A percentile compares a stretch with the other conserved stretches of the same genome.
Conservation (phyloP, 805 yeast species). For the Komagataella ulmi region DNA sequence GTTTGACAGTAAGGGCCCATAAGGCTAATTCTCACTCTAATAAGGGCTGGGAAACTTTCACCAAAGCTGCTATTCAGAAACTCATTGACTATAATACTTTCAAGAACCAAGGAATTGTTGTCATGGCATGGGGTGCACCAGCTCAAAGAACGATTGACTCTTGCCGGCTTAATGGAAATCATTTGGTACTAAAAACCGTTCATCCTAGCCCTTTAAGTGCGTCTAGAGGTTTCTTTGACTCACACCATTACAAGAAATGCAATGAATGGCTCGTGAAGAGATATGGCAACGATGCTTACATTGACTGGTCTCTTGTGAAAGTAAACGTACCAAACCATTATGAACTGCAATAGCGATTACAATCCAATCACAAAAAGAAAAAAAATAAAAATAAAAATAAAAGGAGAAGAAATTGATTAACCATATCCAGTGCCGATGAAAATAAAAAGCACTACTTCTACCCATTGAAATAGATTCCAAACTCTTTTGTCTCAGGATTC, state of each 20-base stretch:
- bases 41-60: constrained; percentile 87
- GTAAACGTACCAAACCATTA: neutral
- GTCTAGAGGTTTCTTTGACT: constrained; percentile 69
- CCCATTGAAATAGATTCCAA: too few relatives aligned
- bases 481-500: too few relatives aligned
- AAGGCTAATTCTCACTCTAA: constrained; percentile 86
- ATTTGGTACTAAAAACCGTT: constrained; percentile 53
- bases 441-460: too few relatives aligned
- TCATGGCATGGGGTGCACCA: constrained; percentile 49
- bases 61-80: constrained; percentile 50
- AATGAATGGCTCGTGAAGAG: constrained; percentile 59
- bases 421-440: too few relatives aligned
- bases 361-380: too few relatives aligned
- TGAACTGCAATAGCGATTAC: too few relatives aligned
- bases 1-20: constrained; percentile 86
- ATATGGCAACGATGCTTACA: constrained; percentile 15
- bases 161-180: constrained; percentile 16
- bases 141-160: constrained; percentile 23
- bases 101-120: constrained; percentile 40
- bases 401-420: too few relatives aligned
- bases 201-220: constrained; percentile 97
- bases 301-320: constrained; percentile 12
- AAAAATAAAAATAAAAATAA: too few relatives aligned
- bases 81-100: constrained; percentile 35
- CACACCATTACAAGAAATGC: constrained; percentile 58